Evolutionary conservation across 257 asterid species (phyloP).

Genomic region (Linderniella brevidens): DNA sequence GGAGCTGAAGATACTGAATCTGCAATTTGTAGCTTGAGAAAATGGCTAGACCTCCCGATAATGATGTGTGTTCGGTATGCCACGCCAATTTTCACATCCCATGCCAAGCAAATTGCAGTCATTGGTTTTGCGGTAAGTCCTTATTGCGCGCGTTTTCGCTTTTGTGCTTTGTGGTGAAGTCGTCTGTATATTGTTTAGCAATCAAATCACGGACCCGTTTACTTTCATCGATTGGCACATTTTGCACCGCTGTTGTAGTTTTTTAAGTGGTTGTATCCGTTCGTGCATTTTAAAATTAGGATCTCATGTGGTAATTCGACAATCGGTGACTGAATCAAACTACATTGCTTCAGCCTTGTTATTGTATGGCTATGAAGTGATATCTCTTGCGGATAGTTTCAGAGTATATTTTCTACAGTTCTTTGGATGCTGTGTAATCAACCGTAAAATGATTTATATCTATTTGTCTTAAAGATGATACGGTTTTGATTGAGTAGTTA

Average conservation of each 20-base stretch:
- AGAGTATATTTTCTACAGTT: too few species aligned
- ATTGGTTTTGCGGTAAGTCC: conserved; percentile 81
- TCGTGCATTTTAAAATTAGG: too few species aligned
- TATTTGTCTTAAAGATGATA: conserved; percentile 3
- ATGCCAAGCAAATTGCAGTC: conserved; percentile 89
- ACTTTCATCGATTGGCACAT: not conserved
- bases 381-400: too few species aligned
- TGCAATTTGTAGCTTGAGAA: conserved; percentile 2
- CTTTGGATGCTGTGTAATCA: not conserved
- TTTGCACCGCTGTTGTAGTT: too few species aligned
- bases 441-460: not conserved
- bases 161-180: not conserved
- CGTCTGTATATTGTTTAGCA: not conserved
- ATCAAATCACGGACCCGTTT: conserved; percentile 2
- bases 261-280: too few species aligned
- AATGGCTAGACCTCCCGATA: conserved; percentile 77
- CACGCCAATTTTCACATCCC: conserved; percentile 52
- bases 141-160: not conserved
- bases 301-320: too few species aligned
- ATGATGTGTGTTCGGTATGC: conserved; percentile 76
- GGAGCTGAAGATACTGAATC: conserved; percentile 2
- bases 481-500: not conserved
- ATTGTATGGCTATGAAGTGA: too few species aligned
- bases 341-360: too few species aligned
- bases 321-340: too few species aligned